Evolutionary conservation across 768 basidiomycete genomes (phyloP).

Genomic region (Porpolomopsis calyptriformis): DNA sequence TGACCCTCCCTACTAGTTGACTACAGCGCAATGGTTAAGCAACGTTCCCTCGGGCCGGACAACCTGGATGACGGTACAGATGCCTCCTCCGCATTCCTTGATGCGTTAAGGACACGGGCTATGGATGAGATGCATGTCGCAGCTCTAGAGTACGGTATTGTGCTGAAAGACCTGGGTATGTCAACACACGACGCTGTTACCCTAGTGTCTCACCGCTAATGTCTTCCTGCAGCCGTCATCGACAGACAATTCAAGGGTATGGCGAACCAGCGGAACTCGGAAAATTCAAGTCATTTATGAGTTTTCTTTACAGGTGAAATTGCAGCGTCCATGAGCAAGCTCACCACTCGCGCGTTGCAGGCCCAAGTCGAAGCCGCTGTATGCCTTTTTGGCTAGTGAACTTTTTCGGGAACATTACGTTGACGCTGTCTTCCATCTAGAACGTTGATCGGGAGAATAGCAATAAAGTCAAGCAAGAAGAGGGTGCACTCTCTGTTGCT

Average conservation of each 20-base stretch:
- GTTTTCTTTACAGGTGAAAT: conserved; percentile 46
- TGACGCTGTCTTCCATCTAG: conserved; percentile 21
- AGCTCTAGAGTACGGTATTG: conserved; percentile 74
- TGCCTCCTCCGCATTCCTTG: conserved; percentile 66
- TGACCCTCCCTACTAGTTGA: conserved; percentile 5
- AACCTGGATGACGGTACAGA: conserved; percentile 62
- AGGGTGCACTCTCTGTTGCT: conserved; percentile 68
- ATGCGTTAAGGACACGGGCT: conserved; percentile 69
- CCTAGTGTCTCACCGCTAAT: neutral
- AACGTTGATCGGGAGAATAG: conserved; percentile 82
- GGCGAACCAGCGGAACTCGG: neutral
- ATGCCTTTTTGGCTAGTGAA: conserved; percentile 16
- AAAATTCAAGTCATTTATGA: neutral
- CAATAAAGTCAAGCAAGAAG: conserved; percentile 79
- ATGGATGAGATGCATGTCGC: conserved; percentile 83
- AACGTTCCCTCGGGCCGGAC: conserved; percentile 68
- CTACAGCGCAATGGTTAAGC: conserved; percentile 43
- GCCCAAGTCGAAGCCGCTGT: conserved; percentile 83
- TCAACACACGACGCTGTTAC: neutral
- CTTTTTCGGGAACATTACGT: neutral
- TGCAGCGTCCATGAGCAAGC: conserved; percentile 74
- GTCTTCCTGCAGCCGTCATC: conserved; percentile 50
- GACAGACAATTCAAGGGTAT: conserved; percentile 77
- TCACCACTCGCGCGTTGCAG: conserved; percentile 71
- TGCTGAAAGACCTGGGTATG: conserved; percentile 68